A percentile compares a stretch with the other conserved stretches of the same genome.
These are phyloP conservation scores for Deinandra increscens DNA, from an alignment of 129 eudicot species.

Conservation along the genomic window DNA sequence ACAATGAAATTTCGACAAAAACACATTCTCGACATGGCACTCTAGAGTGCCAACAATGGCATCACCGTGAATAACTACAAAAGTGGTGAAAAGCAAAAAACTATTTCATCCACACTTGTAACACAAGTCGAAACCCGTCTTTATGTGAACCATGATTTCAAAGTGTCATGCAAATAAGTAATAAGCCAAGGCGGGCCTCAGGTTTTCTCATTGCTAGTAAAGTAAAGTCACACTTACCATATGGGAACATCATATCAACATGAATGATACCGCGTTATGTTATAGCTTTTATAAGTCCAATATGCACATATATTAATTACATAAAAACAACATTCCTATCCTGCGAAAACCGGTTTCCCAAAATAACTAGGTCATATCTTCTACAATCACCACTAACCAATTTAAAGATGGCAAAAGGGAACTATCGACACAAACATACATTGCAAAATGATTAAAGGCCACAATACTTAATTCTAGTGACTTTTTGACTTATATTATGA, in stretches of 20 bases:
- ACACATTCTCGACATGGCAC: neutral
- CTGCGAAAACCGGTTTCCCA: conserved; percentile 7
- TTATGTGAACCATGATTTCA: conserved; percentile 21
- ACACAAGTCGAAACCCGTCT: conserved; percentile 17
- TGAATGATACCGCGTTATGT: conserved; percentile 3
- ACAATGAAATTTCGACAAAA: neutral
- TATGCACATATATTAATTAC: conserved; percentile 8
- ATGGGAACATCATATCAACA: conserved; percentile 2
- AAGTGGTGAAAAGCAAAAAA: conserved; percentile 3
- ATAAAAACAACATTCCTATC: conserved; percentile 4
- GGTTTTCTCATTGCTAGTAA: neutral
- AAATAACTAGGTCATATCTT: conserved; percentile 20
- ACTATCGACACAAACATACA: conserved; percentile 10
- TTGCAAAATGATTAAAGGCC: conserved; percentile 7
- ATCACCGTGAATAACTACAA: conserved; percentile 19
- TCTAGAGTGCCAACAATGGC: conserved; percentile 26
- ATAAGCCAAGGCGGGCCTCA: conserved; percentile 2
- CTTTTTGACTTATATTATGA: neutral
- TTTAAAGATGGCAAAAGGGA: conserved; percentile 2
- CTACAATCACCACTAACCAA: conserved; percentile 22
- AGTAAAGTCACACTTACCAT: conserved; percentile 17
- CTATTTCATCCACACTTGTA: conserved; percentile 5
- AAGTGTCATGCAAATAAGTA: neutral
- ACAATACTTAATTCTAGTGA: conserved; percentile 10
- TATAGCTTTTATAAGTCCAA: conserved; percentile 7